Base-by-base conservation (phyloP, 2,329 filamentous ascomycete genomes). In the Fusarium sp. region DNA sequence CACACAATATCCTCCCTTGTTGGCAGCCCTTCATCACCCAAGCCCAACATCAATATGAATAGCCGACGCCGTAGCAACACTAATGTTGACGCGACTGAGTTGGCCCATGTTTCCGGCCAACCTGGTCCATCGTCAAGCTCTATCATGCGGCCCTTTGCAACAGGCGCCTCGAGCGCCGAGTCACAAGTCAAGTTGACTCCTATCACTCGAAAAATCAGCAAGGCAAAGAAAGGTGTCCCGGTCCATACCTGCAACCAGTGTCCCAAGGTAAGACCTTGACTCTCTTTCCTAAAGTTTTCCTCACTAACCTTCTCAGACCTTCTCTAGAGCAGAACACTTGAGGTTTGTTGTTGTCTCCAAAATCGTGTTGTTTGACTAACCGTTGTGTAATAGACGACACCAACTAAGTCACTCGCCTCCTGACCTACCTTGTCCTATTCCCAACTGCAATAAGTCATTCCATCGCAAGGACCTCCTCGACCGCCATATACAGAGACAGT, bases 311-410 rank as follows among this genome's bases (percentile, higher is more conserved):
- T 43, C 15, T 15, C 8, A 88, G 85, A 87, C 83, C 2, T 88
- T 88, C 61, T 87, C 85, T 11, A 78, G 86, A 69, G 86, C 85
- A 28, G 85, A 88, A 69, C 86, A 88, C 73, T 74, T 88, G 38
- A 84, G 84, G 85, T 88, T 71, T 61, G 76, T 69, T 48, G 35
- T 24, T 39, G 39, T 65, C 12, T 35, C 6, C 19, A 11, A 12
- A 28, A 50, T 41, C 24, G 11, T 36, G 26, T 51, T 55, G 35
- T 7, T 22, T 31, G 48, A 59, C 73, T 76, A 66, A 75, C 69
- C 57, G 36, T 39, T 28, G 34, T 15, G 11, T 48, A 52, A 12
- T 54, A 87, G 86, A 68, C 83, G 86, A 50, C 86, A 88, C 72
- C 83, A 88, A 71, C 74, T 87, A 35, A 86, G 84, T 65, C 86